phyloP scores from a whole-genome alignment of 768 basidiomycete species.

The Royoungia palumana region DNA sequence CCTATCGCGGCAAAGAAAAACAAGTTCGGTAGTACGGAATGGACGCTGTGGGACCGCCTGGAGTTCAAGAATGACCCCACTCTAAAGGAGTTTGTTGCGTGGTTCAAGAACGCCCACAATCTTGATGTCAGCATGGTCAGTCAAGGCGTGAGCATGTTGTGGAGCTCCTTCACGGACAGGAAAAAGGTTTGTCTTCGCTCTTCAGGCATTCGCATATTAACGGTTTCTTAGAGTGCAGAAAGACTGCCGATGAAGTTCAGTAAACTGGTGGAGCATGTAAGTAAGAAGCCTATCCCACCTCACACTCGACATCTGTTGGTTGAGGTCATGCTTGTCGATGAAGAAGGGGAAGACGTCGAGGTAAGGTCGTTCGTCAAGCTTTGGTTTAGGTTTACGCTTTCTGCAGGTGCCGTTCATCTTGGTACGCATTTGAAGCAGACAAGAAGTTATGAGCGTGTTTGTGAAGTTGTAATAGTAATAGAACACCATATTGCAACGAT shows the following conservation, averaged over 20 bases:
- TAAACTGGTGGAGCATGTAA: slow-evolving; percentile 87
- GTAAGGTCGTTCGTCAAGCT: slow-evolving; percentile 45
- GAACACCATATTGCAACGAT: not conserved
- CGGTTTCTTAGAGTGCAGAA: slow-evolving; percentile 68
- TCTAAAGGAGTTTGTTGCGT: slow-evolving; percentile 76
- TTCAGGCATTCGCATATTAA: slow-evolving; percentile 2
- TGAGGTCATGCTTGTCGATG: slow-evolving; percentile 93
- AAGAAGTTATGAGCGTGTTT: not conserved
- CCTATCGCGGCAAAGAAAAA: slow-evolving; percentile 87
- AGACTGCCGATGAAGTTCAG: slow-evolving; percentile 87
- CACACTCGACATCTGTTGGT: slow-evolving; percentile 83
- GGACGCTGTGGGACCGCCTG: slow-evolving; percentile 99
- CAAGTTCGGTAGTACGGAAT: slow-evolving; percentile 85
- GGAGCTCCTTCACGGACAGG: slow-evolving; percentile 90
- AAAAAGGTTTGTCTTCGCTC: slow-evolving; percentile 65
- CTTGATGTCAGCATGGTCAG: slow-evolving; percentile 94
- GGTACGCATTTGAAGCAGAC: slow-evolving; percentile 49
- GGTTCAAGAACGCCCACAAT: slow-evolving; percentile 81
- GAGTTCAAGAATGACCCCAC: slow-evolving; percentile 89
- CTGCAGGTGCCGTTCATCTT: slow-evolving; percentile 79
- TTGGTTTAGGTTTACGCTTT: slow-evolving; percentile 1
- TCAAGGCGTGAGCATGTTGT: slow-evolving; percentile 96
- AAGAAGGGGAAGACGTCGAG: slow-evolving; percentile 93
- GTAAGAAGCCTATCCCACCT: slow-evolving; percentile 88
- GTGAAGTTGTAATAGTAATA: slow-evolving; percentile 15